Conservation (phyloP, 768 basidiomycete genomes). For the Psilocybe cyanescens region DNA sequence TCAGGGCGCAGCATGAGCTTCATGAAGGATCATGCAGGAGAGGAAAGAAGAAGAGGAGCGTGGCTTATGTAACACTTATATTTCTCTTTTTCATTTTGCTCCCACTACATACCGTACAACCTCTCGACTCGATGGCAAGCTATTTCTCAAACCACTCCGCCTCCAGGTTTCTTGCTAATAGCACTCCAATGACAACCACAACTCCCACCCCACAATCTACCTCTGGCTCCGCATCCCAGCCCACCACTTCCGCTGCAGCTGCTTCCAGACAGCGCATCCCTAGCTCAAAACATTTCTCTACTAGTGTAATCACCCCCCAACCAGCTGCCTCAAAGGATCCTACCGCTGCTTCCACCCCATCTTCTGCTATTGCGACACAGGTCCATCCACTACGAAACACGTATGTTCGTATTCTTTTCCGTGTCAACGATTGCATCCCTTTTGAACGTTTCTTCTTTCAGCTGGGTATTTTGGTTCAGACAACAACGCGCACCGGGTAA, state of each 20-base stretch:
- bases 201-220: conserved; percentile 27
- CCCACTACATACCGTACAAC: conserved; percentile 6
- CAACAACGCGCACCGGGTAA: conserved; percentile 90
- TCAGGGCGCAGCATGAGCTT: conserved; percentile 82
- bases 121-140: conserved; percentile 52
- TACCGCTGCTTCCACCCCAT: conserved; percentile 34
- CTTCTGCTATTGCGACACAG: conserved; percentile 34
- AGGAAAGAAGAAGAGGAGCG: conserved; percentile 24
- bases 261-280: conserved; percentile 50
- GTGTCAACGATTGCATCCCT: conserved; percentile 27
- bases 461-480: conserved; percentile 93
- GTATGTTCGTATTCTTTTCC: conserved; percentile 70
- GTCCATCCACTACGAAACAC: conserved; percentile 85
- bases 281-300: conserved; percentile 75
- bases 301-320: conserved; percentile 43
- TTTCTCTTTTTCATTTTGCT: conserved; percentile 27
- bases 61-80: conserved; percentile 32
- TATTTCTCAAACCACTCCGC: conserved; percentile 87
- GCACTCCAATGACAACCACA: conserved; percentile 28
- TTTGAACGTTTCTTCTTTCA: conserved; percentile 34
- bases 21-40: conserved; percentile 47
- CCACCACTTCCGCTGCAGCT: conserved; percentile 24
- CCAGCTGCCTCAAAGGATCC: conserved; percentile 46
- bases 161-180: conserved; percentile 69
- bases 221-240: conserved; percentile 23